Evolutionary conservation across 2,329 filamentous ascomycete genomes (phyloP).

Genomic region (Diplodia sapinea): DNA sequence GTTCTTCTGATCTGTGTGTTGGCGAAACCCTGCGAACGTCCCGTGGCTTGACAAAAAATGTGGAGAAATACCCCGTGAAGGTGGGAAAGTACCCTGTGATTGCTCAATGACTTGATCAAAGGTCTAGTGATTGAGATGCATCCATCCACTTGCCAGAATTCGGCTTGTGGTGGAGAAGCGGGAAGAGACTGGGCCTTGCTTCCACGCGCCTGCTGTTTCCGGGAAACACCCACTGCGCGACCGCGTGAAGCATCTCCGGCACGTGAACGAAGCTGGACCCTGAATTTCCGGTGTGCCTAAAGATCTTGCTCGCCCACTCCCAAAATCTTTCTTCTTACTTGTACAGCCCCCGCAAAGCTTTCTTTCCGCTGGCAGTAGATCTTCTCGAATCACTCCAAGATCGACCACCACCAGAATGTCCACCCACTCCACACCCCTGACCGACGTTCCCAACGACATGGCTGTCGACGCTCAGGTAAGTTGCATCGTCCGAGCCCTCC

Average conservation of each 20-base stretch:
- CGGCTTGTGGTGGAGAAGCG: not conserved
- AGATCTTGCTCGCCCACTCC: not conserved
- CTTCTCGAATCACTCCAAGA: not conserved
- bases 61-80: not conserved
- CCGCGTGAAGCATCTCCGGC: not conserved
- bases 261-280: not conserved
- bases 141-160: not conserved
- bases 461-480: not conserved
- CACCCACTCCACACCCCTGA: not conserved
- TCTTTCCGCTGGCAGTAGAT: not conserved
- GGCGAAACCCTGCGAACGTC: not conserved
- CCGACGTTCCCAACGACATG: not conserved
- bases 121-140: not conserved
- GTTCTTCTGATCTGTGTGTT: not conserved
- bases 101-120: not conserved
- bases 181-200: not conserved
- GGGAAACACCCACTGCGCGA: not conserved
- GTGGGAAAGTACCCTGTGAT: not conserved
- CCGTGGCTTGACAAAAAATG: not conserved
- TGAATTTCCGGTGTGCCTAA: not conserved
- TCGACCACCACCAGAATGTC: not conserved
- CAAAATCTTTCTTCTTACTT: not conserved
- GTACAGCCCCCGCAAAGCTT: not conserved
- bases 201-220: not conserved
- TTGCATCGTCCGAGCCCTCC: not conserved